These are phyloP conservation scores for Mycotypha africana DNA, from an alignment of 371 early-diverging fungal species.

Conservation along the genomic window DNA sequence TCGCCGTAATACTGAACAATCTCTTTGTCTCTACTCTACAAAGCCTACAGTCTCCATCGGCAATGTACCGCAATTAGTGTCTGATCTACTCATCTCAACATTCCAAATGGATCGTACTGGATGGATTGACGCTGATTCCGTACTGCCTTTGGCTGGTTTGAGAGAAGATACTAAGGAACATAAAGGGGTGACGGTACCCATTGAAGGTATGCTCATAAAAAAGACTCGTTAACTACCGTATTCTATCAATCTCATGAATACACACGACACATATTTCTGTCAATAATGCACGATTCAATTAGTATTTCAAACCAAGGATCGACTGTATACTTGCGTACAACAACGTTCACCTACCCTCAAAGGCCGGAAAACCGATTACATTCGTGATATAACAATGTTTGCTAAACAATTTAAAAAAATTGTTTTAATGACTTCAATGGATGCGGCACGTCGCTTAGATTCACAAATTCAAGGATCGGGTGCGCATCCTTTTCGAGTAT, in stretches of 20 bases:
- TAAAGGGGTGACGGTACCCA: conserved; percentile 31
- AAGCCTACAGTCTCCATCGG: conserved; percentile 76
- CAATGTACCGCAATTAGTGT: conserved; percentile 71
- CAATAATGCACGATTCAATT: not conserved
- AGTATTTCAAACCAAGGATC: conserved; percentile 54
- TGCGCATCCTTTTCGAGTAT: conserved; percentile 32
- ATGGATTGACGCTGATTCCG: conserved; percentile 49
- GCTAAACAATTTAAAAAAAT: conserved; percentile 51
- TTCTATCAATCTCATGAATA: too few species aligned
- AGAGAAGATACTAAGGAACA: conserved; percentile 17
- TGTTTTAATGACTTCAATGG: conserved; percentile 62
- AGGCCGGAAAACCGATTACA: conserved; percentile 21
- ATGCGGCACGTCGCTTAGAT: conserved; percentile 64
- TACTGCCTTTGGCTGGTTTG: conserved; percentile 51
- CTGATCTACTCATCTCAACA: conserved; percentile 68
- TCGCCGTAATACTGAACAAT: too few species aligned
- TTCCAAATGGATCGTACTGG: conserved; percentile 62
- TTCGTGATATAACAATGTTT: conserved; percentile 46
- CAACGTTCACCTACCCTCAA: conserved; percentile 53
- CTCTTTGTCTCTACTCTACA: too few species aligned
- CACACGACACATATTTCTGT: too few species aligned
- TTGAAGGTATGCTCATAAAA: conserved; percentile 37
- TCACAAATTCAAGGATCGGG: conserved; percentile 46
- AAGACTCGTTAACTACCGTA: not conserved
- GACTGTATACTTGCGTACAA: conserved; percentile 51